These are phyloP conservation scores for Catunica adiposa DNA, from an alignment of 2,329 filamentous ascomycete genomes.

Conservation along the genomic window DNA sequence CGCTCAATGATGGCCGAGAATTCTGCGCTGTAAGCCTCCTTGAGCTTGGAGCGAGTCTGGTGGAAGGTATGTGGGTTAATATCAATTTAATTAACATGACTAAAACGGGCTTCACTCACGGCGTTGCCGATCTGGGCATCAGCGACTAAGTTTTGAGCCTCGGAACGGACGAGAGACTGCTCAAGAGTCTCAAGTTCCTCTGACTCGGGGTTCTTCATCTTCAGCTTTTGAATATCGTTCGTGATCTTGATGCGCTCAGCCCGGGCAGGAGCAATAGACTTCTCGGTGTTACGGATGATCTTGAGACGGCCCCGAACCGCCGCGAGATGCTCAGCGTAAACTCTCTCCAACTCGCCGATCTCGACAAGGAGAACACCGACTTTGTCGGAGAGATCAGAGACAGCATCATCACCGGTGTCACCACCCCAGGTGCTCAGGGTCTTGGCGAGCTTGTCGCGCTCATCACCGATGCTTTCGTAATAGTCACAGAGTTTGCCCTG, in stretches of 20 bases:
- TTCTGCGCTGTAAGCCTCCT: slow-evolving; percentile 81
- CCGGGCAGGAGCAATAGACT: slow-evolving; percentile 81
- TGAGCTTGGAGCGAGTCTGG: slow-evolving; percentile 86
- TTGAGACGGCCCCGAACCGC: slow-evolving; percentile 72
- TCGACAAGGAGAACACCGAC: slow-evolving; percentile 82
- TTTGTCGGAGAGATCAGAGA: slow-evolving; percentile 90
- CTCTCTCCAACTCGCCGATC: slow-evolving; percentile 84
- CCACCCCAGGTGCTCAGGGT: slow-evolving; percentile 97
- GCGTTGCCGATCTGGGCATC: slow-evolving; percentile 94
- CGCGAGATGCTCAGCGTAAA: slow-evolving; percentile 73
- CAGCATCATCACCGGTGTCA: slow-evolving; percentile 67
- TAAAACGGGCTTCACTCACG: slow-evolving; percentile 35
- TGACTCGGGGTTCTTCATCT: slow-evolving; percentile 80
- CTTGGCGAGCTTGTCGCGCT: slow-evolving; percentile 68
- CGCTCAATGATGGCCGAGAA: slow-evolving; percentile 86
- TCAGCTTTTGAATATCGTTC: slow-evolving; percentile 83
- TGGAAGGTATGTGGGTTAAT: not conserved
- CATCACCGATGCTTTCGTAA: slow-evolving; percentile 69
- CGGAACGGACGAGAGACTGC: slow-evolving; percentile 88
- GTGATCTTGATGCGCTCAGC: slow-evolving; percentile 75
- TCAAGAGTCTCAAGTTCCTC: slow-evolving; percentile 69
- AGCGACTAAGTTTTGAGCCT: slow-evolving; percentile 89
- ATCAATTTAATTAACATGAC: not conserved
- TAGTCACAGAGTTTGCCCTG: slow-evolving; percentile 77
- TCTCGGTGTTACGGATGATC: slow-evolving; percentile 86